Evolutionary conservation across 2,329 filamentous ascomycete species (phyloP).

Genomic region (Xylariaceae sp.): DNA sequence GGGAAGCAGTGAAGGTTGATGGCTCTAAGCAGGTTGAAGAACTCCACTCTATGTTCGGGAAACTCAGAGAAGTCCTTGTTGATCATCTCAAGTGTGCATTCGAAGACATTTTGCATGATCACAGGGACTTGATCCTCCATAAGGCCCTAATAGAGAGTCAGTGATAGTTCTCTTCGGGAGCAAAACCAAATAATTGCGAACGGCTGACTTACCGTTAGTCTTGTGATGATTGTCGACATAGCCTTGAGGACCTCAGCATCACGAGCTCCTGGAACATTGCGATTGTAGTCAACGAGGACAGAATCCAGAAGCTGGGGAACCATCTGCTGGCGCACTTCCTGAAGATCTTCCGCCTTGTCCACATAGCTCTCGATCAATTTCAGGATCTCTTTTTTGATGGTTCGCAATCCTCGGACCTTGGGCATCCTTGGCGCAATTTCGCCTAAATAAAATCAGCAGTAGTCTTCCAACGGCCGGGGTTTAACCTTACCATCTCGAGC

Average conservation of each 20-base stretch:
- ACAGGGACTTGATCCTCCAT: slow-evolving; percentile 98
- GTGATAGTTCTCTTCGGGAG: slow-evolving; percentile 10
- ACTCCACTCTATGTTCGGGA: slow-evolving; percentile 97
- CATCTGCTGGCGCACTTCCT: slow-evolving; percentile 89
- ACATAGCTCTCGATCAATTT: slow-evolving; percentile 98
- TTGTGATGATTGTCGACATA: slow-evolving; percentile 96
- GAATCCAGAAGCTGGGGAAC: slow-evolving; percentile 94
- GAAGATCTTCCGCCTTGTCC: slow-evolving; percentile 93
- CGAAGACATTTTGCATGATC: slow-evolving; percentile 98
- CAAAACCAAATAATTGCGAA: slow-evolving; percentile 31
- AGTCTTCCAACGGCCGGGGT: not conserved
- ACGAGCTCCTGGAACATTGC: slow-evolving; percentile 90
- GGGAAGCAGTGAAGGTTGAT: slow-evolving; percentile 99
- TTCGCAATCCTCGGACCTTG: slow-evolving; percentile 87
- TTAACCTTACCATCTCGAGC: slow-evolving; percentile 65
- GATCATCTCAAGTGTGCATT: slow-evolving; percentile 98
- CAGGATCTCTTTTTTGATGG: slow-evolving; percentile 98
- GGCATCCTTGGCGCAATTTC: slow-evolving; percentile 96
- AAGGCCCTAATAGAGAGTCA: slow-evolving; percentile 54
- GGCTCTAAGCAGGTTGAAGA: slow-evolving; percentile 92
- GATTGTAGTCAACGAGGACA: slow-evolving; percentile 92
- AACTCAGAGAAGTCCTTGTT: slow-evolving; percentile 99
- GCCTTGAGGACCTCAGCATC: slow-evolving; percentile 96
- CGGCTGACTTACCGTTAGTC: slow-evolving; percentile 73
- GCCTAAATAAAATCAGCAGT: slow-evolving; percentile 48